Conservation (phyloP, 257 asterid species). For the Ocimum tenuiflorum region DNA sequence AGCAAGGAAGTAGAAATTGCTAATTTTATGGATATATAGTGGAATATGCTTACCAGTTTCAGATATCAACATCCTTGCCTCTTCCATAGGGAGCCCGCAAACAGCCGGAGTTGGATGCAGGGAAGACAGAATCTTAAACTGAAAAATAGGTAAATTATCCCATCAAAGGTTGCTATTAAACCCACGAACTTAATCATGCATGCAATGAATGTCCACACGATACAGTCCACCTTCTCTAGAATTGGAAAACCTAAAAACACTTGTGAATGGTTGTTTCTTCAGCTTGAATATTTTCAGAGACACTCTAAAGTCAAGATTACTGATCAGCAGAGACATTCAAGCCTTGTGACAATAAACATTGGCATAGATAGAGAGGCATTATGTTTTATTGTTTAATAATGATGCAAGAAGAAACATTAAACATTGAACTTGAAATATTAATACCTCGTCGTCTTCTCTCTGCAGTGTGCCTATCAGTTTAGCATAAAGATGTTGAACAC, state of each 20-base stretch:
- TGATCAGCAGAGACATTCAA: neutral
- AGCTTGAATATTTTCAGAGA: neutral
- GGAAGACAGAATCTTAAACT: conserved; percentile 75
- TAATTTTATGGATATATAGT: neutral
- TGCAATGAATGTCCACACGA: neutral
- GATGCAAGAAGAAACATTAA: neutral
- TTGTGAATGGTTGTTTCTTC: neutral
- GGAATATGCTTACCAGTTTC: conserved; percentile 53
- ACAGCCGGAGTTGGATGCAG: conserved; percentile 99
- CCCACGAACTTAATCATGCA: neutral
- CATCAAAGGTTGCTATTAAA: neutral
- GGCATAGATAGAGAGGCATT: neutral
- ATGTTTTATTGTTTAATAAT: neutral
- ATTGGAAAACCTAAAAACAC: too few relatives aligned
- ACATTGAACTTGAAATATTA: conserved; percentile 1
- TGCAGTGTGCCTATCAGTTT: conserved; percentile 57
- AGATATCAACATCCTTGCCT: conserved; percentile 67
- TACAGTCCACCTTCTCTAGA: too few relatives aligned
- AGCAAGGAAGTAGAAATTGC: neutral
- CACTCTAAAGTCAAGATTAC: neutral
- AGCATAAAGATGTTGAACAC: conserved; percentile 94
- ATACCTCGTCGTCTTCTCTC: conserved; percentile 84
- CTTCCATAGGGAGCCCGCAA: conserved; percentile 91
- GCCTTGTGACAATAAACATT: neutral
- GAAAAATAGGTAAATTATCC: conserved; percentile 25